Conservation (phyloP, 176 grass and related monocot species). For the Eremochloa ophiuroides region DNA sequence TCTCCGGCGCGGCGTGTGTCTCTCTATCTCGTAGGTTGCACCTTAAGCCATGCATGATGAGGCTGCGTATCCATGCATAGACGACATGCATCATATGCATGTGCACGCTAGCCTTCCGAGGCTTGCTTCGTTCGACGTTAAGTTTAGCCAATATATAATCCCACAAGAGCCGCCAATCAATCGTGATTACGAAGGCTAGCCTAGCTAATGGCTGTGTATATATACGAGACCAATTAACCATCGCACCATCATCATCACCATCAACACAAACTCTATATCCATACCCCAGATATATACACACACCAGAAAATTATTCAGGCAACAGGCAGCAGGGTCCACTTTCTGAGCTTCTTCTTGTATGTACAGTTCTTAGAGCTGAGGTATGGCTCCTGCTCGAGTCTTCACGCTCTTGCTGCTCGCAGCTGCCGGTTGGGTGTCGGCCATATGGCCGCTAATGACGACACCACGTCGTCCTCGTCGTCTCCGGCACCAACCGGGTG, state of each 20-base stretch:
- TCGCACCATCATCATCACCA: too few species aligned
- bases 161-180: too few species aligned
- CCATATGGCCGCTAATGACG: background rate
- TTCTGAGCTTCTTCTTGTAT: background rate
- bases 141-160: background rate
- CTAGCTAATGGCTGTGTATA: too few species aligned
- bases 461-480: background rate
- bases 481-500: constrained; percentile 19
- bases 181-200: too few species aligned
- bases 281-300: too few species aligned
- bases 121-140: too few species aligned
- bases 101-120: background rate
- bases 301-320: too few species aligned
- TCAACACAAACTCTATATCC: too few species aligned
- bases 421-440: background rate
- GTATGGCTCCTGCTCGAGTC: background rate
- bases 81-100: too few species aligned
- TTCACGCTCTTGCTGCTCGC: background rate
- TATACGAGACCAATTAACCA: too few species aligned
- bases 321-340: background rate
- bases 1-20: background rate
- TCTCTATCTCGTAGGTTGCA: background rate
- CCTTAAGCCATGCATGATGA: background rate
- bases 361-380: background rate
- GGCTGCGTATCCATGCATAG: background rate